Conservation (phyloP, 2,329 filamentous ascomycete genomes). For the Cladosporium sp. region DNA sequence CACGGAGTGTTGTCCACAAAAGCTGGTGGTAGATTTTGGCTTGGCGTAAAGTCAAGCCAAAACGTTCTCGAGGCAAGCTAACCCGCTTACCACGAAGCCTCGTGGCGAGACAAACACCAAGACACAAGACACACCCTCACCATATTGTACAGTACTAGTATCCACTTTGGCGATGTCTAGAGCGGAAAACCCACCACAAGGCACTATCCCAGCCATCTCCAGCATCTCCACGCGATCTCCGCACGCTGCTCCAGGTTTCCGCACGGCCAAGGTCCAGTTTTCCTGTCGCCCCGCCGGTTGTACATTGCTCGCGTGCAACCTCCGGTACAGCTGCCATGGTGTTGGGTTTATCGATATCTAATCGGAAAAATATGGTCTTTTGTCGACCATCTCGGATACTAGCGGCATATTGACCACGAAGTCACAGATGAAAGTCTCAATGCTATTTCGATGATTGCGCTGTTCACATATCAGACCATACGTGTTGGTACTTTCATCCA, state of each 20-base stretch:
- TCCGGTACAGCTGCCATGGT: not conserved
- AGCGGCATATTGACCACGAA: not conserved
- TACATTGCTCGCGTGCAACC: not conserved
- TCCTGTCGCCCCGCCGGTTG: not conserved
- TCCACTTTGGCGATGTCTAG: not conserved
- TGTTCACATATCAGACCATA: not conserved
- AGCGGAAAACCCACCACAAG: not conserved
- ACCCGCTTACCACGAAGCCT: constrained; percentile 2
- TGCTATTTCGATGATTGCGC: not conserved
- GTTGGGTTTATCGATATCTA: not conserved
- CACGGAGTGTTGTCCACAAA: not conserved
- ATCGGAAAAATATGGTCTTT: not conserved
- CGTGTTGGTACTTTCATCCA: not conserved
- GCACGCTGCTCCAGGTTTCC: not conserved
- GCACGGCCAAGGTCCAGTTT: not conserved
- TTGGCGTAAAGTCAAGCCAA: not conserved
- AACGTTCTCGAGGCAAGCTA: not conserved
- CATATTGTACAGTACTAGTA: not conserved
- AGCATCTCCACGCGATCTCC: constrained; percentile 8
- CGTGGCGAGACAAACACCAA: not conserved
- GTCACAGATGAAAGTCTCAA: not conserved
- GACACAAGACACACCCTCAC: not conserved
- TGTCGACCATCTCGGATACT: not conserved
- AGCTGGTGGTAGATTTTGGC: not conserved
- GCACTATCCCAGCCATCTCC: not conserved